Evolutionary conservation across 176 grass and related monocot species (phyloP), one percentile per base, ranked within the genome.

Genomic region (Oryza meridionalis): DNA sequence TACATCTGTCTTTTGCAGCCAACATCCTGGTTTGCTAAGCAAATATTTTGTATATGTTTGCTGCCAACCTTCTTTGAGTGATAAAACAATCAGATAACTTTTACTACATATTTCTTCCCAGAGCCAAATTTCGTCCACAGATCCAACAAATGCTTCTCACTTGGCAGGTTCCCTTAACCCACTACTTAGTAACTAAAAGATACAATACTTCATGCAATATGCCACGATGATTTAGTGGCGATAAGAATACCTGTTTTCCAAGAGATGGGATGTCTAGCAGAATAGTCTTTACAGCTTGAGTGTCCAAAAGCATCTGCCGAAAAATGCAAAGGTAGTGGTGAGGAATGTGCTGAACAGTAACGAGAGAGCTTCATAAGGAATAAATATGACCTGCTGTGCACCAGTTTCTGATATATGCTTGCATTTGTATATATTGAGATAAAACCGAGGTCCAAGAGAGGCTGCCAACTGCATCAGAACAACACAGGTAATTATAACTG

Each of bases 351-450:
- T 59, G 29, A 82, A 86, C 78, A 59, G 13, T 51, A 79, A 77
- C 14, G 67, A 77, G 68, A 66, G 5, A 80, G 37, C 45, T 32
- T 58, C 14, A 12, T 21, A 73, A 51, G 65, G 43, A 43, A 77
- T 81, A 77, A 79, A 66, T 70, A 55, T 55, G 16, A 99, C 93
- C 96, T 99, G 96, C 65, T 99, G 96, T 59, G 96, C 93, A 69
- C 96, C 96, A 45, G 96, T 99, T 96, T 99, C 96, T 55, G 96
- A 99, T 90, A 99, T 99, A 87, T 93, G 89, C 82, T 92, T 99
- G 90, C 96, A 99, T 84, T 99, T 99, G 58, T 96, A 96, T 89
- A 99, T 99, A 70, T 99, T 99, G 77, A 93, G 96, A 85, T 93
- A 99, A 90, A 99, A 99, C 66, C 96, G 96, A 77, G 96, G 96